Conservation (phyloP, 257 asterid species). For the Jasminum sambac region DNA sequence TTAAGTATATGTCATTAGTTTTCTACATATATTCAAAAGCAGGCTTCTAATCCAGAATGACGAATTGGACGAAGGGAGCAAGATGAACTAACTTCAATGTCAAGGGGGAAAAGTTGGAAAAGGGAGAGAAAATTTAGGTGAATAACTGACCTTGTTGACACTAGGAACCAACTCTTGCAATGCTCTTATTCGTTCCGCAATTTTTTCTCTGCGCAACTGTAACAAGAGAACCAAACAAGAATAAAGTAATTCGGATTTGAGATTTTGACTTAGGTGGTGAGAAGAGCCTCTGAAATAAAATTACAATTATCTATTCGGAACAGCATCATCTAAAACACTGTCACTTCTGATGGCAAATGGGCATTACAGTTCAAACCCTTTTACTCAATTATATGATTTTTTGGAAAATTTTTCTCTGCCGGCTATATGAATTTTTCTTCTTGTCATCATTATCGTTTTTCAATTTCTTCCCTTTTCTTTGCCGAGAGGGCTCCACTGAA, state of each 20-base stretch:
- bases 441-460: neutral
- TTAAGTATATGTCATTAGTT: neutral
- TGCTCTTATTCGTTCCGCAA: conserved; percentile 96
- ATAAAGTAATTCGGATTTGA: neutral
- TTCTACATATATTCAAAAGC: conserved; percentile 4
- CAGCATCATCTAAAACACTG: neutral
- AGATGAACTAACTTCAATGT: neutral
- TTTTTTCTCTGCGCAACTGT: conserved; percentile 93
- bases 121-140: neutral
- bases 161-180: conserved; percentile 97
- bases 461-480: neutral
- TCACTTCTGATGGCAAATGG: neutral
- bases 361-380: neutral
- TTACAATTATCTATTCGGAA: neutral
- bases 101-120: neutral
- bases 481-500: too few relatives aligned
- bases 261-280: neutral
- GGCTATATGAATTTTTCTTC: neutral
- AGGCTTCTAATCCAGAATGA: neutral
- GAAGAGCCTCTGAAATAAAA: neutral
- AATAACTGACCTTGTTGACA: conserved; percentile 75
- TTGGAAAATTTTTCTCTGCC: neutral
- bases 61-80: neutral
- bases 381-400: neutral
- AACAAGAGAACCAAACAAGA: conserved; percentile 10